These are phyloP conservation scores for Penicillium sp. DNA, from an alignment of 2,329 filamentous ascomycete species.

Conservation along the genomic window DNA sequence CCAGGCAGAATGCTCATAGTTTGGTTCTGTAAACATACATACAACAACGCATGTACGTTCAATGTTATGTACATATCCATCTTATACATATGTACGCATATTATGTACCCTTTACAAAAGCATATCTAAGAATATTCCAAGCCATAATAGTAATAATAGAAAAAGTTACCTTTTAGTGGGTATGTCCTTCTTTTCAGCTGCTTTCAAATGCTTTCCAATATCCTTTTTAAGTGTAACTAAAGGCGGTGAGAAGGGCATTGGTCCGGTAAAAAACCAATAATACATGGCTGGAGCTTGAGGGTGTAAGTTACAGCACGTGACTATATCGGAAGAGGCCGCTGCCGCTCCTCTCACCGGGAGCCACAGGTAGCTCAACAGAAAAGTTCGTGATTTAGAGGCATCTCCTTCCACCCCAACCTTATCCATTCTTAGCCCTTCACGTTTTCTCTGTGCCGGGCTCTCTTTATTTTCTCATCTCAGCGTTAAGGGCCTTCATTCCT, in stretches of 20 bases:
- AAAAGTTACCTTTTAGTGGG: fast-evolving
- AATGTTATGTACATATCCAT: too few relatives aligned
- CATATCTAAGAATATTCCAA: fast-evolving
- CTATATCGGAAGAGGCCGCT: constrained; percentile 27
- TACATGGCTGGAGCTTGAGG: not conserved
- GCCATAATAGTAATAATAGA: too few relatives aligned
- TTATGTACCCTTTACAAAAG: not conserved
- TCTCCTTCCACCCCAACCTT: constrained; percentile 26
- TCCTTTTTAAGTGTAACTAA: not conserved
- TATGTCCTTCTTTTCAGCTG: not conserved
- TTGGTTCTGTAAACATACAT: not conserved
- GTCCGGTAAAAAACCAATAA: not conserved
- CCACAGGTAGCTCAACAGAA: constrained; percentile 34
- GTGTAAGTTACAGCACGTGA: constrained; percentile 9
- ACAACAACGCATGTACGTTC: too few relatives aligned
- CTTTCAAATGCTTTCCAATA: not conserved
- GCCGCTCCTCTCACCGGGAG: constrained; percentile 26
- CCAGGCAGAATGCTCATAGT: not conserved
- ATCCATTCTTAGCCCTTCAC: constrained; percentile 20
- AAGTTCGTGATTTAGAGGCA: constrained; percentile 28
- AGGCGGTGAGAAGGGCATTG: not conserved
- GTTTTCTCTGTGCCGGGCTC: constrained; percentile 15
- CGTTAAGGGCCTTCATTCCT: constrained; percentile 20
- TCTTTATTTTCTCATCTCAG: constrained; percentile 15
- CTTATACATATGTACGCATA: not conserved